A percentile compares a stretch with the other conserved stretches of the same genome.
Evolutionary conservation across 1,139 yeast species (phyloP).

Genomic region (Torulaspora pretoriensis): DNA sequence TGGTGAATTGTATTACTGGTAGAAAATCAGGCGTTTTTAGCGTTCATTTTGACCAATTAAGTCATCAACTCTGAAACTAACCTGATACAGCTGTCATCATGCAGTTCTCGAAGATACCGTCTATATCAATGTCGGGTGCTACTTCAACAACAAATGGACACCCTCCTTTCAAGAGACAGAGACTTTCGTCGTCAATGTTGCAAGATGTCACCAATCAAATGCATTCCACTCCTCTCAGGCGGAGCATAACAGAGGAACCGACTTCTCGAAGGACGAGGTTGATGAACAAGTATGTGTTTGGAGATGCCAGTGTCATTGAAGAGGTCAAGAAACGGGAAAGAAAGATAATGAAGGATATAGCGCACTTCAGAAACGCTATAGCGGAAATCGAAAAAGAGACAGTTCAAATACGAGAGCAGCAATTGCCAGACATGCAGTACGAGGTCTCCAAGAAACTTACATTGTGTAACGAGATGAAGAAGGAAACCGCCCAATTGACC

Average conservation of each 20-base stretch:
- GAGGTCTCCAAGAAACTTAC: constrained; percentile 16
- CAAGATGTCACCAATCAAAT: constrained; percentile 20
- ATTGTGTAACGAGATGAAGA: constrained; percentile 17
- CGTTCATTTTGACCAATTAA: neutral
- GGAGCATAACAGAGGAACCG: constrained; percentile 11
- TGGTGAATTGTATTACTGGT: neutral
- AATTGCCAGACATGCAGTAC: constrained; percentile 20
- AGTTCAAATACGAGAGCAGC: constrained; percentile 15
- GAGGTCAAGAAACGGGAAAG: constrained; percentile 28
- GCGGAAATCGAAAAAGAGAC: constrained; percentile 28
- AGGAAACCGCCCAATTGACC: constrained; percentile 17
- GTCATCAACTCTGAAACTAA: constrained; percentile 8
- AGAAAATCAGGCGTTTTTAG: neutral
- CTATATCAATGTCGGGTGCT: constrained; percentile 8
- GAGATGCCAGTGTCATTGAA: constrained; percentile 28
- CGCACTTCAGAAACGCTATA: constrained; percentile 27
- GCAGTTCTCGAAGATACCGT: constrained; percentile 21
- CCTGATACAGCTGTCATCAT: constrained; percentile 10
- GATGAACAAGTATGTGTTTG: constrained; percentile 28
- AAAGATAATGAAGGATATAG: constrained; percentile 29
- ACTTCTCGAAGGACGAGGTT: constrained; percentile 19
- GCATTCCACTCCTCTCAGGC: constrained; percentile 6
- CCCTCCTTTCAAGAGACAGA: constrained; percentile 11
- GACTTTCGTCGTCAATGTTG: constrained; percentile 16
- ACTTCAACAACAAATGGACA: constrained; percentile 6